Evolutionary conservation across 305 asterid species (phyloP).

Genomic region (Caryopteris hybrid): DNA sequence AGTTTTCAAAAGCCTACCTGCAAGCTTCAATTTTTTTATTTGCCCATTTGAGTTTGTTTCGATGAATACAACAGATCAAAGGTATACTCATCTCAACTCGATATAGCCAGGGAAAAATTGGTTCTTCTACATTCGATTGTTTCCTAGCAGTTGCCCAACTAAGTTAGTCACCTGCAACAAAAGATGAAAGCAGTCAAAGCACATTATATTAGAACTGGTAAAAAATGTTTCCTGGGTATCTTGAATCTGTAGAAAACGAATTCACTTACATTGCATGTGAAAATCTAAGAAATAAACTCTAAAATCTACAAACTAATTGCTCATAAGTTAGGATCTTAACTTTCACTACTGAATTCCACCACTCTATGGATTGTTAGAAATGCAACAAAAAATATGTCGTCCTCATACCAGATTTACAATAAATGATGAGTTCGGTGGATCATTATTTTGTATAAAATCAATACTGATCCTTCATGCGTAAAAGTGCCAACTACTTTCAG

Average conservation of each 20-base stretch:
- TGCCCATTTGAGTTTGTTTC: conserved; percentile 12
- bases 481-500: not conserved
- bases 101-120: not conserved
- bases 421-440: not conserved
- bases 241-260: not conserved
- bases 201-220: not conserved
- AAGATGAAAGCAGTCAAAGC: conserved; percentile 7
- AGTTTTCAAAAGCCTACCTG: conserved; percentile 9
- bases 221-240: not conserved
- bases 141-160: conserved; percentile 78
- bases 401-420: not conserved
- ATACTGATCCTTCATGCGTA: not conserved
- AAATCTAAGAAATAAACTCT: not conserved
- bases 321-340: not conserved
- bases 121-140: conserved; percentile 41
- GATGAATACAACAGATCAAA: conserved; percentile 17
- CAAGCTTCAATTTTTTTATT: conserved; percentile 23
- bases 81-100: conserved; percentile 9
- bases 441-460: not conserved
- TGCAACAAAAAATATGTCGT: not conserved
- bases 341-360: not conserved
- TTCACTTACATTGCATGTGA: not conserved
- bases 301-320: not conserved
- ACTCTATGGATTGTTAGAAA: not conserved
- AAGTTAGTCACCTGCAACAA: conserved; percentile 71